These are phyloP conservation scores for Podosphaera aphanis DNA, from an alignment of 2,329 filamentous ascomycete genomes.

Conservation along the genomic window DNA sequence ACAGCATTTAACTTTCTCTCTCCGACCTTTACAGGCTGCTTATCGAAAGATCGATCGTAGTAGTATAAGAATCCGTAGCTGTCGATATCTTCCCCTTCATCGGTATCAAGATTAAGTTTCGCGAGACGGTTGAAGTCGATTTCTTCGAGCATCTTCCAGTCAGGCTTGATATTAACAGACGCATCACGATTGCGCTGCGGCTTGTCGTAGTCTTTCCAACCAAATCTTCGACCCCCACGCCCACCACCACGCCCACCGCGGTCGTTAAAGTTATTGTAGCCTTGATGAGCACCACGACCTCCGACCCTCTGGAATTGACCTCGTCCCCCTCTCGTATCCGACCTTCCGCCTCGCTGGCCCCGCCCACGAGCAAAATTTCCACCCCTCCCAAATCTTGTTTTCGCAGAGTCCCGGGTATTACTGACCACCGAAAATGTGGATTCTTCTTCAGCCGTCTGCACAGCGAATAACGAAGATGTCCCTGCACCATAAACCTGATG, in stretches of 20 bases:
- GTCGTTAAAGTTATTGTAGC: constrained; percentile 45
- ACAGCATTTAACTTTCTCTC: constrained; percentile 73
- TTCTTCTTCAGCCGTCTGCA: constrained; percentile 84
- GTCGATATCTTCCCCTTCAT: constrained; percentile 86
- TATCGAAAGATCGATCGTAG: constrained; percentile 92
- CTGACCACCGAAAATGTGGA: constrained; percentile 95
- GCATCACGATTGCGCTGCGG: constrained; percentile 87
- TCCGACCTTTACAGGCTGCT: constrained; percentile 67
- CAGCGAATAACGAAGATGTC: constrained; percentile 65
- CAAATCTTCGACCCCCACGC: constrained; percentile 65
- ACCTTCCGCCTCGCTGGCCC: constrained; percentile 45
- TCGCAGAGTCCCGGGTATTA: constrained; percentile 68
- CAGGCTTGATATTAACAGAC: constrained; percentile 83
- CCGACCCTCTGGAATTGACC: constrained; percentile 47
- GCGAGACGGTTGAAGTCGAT: constrained; percentile 90
- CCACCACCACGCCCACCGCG: constrained; percentile 47
- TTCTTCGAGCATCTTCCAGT: constrained; percentile 91
- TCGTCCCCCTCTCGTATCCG: constrained; percentile 40
- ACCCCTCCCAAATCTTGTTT: constrained; percentile 71
- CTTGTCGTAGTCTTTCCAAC: constrained; percentile 98
- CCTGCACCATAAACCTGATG: constrained; percentile 93
- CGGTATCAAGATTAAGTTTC: constrained; percentile 88
- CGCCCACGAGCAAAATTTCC: constrained; percentile 71
- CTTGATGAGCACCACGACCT: constrained; percentile 41
- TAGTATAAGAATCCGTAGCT: constrained; percentile 95